These are phyloP conservation scores for Phyllosticta citriasiana DNA, from an alignment of 2,329 filamentous ascomycete genomes.

Conservation along the genomic window DNA sequence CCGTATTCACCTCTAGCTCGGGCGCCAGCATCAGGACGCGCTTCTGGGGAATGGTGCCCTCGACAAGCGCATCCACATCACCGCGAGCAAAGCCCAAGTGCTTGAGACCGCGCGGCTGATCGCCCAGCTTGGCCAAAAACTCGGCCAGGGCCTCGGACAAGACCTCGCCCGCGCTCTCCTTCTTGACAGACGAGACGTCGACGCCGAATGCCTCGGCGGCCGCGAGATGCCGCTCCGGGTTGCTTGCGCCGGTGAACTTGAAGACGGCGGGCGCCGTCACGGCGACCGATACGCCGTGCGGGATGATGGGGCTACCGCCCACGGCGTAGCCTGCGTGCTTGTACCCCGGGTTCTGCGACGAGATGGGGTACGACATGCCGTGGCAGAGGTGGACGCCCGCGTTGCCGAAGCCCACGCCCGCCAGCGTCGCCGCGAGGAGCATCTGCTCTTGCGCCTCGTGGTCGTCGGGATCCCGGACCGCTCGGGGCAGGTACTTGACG, in stretches of 20 bases:
- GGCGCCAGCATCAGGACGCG: conserved; percentile 88
- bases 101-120: conserved; percentile 81
- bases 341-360: conserved; percentile 87
- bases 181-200: conserved; percentile 78
- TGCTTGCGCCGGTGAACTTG: conserved; percentile 81
- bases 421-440: conserved; percentile 87
- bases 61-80: conserved; percentile 75
- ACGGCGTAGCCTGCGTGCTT: conserved; percentile 80
- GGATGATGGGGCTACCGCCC: conserved; percentile 64
- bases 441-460: conserved; percentile 89
- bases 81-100: conserved; percentile 66
- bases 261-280: conserved; percentile 92
- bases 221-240: conserved; percentile 81
- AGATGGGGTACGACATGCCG: conserved; percentile 96
- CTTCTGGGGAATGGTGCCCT: conserved; percentile 88
- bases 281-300: conserved; percentile 90
- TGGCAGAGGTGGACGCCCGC: conserved; percentile 87
- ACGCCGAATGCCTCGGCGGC: conserved; percentile 88
- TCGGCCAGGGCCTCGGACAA: conserved; percentile 70
- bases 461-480: conserved; percentile 81
- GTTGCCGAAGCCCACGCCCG: conserved; percentile 94
- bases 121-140: conserved; percentile 75
- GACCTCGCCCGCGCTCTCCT: conserved; percentile 80
- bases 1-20: conserved; percentile 46
- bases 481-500: conserved; percentile 83